These are phyloP conservation scores for Alternaria gansuensis DNA, from an alignment of 2,329 filamentous ascomycete genomes.

Conservation along the genomic window DNA sequence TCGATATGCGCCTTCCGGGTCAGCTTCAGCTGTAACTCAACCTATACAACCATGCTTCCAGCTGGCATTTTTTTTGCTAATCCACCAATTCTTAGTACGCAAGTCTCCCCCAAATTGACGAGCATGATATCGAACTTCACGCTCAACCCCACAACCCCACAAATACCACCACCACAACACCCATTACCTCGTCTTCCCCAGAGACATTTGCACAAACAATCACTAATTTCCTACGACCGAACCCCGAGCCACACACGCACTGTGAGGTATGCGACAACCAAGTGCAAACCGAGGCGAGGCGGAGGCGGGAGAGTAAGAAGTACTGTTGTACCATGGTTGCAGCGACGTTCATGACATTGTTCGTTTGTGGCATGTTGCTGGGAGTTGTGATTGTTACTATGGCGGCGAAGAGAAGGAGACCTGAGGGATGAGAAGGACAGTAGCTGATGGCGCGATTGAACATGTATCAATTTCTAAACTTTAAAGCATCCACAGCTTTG, in stretches of 20 bases:
- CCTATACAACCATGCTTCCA: background rate
- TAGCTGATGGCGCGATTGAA: background rate
- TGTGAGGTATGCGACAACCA: slow-evolving; percentile 43
- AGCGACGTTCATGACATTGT: slow-evolving; percentile 29
- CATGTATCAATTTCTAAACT: background rate
- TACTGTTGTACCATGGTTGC: slow-evolving; percentile 42
- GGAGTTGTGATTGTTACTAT: slow-evolving; percentile 27
- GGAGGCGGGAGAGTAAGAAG: slow-evolving; percentile 29
- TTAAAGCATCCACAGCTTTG: background rate
- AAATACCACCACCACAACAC: slow-evolving; percentile 7
- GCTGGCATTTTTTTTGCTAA: background rate
- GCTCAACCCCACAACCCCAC: slow-evolving; percentile 23
- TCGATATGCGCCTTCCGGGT: slow-evolving; percentile 27
- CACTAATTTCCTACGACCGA: slow-evolving; percentile 36
- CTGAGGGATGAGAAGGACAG: background rate
- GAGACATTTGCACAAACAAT: slow-evolving; percentile 39
- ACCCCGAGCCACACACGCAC: slow-evolving; percentile 34
- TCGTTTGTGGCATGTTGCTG: slow-evolving; percentile 31
- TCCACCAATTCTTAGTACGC: slow-evolving; percentile 31
- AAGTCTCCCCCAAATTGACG: slow-evolving; percentile 37
- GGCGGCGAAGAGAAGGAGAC: slow-evolving; percentile 8
- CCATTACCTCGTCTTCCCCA: background rate
- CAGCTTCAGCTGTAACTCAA: slow-evolving; percentile 29
- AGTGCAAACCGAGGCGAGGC: slow-evolving; percentile 25
- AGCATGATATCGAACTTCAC: slow-evolving; percentile 36